A percentile compares a stretch with the other conserved stretches of the same genome.
Evolutionary conservation across 2,329 filamentous ascomycete species (phyloP).

Genomic region (Neonectria ditissima): DNA sequence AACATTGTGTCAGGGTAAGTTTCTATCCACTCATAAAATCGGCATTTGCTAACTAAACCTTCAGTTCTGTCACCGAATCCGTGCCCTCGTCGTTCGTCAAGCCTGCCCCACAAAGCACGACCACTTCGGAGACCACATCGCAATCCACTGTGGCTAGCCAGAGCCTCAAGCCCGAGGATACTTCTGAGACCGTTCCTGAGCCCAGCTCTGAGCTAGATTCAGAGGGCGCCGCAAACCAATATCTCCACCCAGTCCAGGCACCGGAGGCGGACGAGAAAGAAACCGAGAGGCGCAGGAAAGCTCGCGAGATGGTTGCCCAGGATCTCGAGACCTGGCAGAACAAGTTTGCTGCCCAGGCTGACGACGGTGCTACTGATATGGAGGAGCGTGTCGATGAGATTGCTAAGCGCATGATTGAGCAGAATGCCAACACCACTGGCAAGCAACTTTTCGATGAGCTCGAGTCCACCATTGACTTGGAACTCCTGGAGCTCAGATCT

Average conservation of each 20-base stretch:
- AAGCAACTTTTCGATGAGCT: constrained; percentile 76
- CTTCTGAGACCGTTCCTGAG: constrained; percentile 9
- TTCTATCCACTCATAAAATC: neutral
- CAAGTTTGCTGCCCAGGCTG: constrained; percentile 86
- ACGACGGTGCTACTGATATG: constrained; percentile 82
- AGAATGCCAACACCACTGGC: constrained; percentile 74
- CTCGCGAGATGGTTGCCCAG: constrained; percentile 75
- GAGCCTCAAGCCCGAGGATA: constrained; percentile 23
- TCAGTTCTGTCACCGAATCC: constrained; percentile 40
- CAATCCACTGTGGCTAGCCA: constrained; percentile 30
- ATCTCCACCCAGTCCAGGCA: constrained; percentile 54
- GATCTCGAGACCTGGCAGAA: constrained; percentile 89
- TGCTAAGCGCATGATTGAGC: constrained; percentile 65
- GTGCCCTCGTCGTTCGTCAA: constrained; percentile 51
- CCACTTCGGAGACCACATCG: constrained; percentile 49
- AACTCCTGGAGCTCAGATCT: constrained; percentile 74
- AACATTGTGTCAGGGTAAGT: constrained; percentile 33
- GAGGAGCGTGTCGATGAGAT: constrained; percentile 75
- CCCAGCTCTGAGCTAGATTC: constrained; percentile 43
- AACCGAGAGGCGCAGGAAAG: constrained; percentile 66
- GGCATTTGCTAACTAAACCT: constrained; percentile 16
- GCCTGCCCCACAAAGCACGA: constrained; percentile 47
- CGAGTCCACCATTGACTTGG: constrained; percentile 72
- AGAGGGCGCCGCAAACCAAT: constrained; percentile 40
- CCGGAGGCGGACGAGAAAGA: constrained; percentile 61